Base-by-base conservation (phyloP, 225 moss, liverwort and hornwort genomes). In the Marchantia polymorpha region DNA sequence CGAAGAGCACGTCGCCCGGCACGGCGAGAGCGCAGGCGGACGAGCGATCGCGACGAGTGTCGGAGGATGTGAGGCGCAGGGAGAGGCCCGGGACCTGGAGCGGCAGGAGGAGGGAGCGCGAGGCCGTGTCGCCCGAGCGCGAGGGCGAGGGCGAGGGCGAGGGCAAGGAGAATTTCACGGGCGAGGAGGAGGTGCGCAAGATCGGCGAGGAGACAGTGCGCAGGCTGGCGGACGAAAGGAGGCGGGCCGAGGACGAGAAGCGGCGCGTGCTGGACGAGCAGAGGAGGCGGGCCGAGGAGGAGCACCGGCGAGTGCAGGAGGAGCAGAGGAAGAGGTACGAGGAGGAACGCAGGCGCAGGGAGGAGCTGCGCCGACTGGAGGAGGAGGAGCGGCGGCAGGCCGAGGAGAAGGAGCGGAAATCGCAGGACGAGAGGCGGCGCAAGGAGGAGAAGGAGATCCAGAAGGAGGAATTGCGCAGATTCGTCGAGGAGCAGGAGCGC, bases 71-170 rank as follows among this genome's bases (percentile, higher is more conserved):
- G 17, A 74, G 63, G 69, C 76, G 75, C 65, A 74, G 69, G 73
- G 78, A 75, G 11, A 78, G 48, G 22, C 78, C 72, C 16, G 65
- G 58, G 27, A 69, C 48, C 49, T 39, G 71, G 73, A 69, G 61
- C 72, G 64, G 73, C 22, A 75, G 65, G 65, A 76, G 64, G 61
- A 84, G 30, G 25, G 77, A 75, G 22, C 69, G 55, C 23, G 64
- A 52, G 16, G 74, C 54, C 67, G 4, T 47, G 39, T 76, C 48
- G 26, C 53, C 65, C 3, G 75, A 53, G 29, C 75, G 75, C 17
- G 83, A 74, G 46, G 77, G 75, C 74, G 83, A 86, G 64, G 83
- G n/a, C n/a, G n/a, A 53, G 29, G 79, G 75, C 17, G 83, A 74
- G 46, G 77, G 75, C 74, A 86, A 86, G 64, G 83, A 83, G 69